A percentile compares a stretch with the other conserved stretches of the same genome.
phyloP scores from a whole-genome alignment of 164 flowering plant genomes.

The Sextonia rubra region DNA sequence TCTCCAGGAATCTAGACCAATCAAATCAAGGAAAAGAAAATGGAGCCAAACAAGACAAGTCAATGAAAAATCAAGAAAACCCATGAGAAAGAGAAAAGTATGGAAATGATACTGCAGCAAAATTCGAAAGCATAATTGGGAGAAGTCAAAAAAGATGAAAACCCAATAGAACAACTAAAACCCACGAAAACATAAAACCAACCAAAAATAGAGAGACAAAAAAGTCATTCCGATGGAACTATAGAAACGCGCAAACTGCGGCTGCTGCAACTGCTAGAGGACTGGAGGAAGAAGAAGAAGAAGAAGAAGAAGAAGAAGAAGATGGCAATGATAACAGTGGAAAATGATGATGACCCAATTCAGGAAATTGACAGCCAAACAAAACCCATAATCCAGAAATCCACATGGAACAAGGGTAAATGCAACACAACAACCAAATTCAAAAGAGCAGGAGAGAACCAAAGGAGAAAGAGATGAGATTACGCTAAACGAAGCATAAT shows the following conservation, averaged over 20 bases:
- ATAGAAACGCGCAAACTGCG: too few species aligned
- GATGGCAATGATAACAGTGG: background rate
- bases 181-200: too few species aligned
- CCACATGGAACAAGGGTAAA: background rate
- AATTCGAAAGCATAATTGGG: too few species aligned
- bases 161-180: too few species aligned
- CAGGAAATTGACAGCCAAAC: background rate
- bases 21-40: background rate
- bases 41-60: background rate
- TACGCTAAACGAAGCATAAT: constrained; percentile 99
- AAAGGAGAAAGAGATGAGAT: background rate
- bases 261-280: too few species aligned
- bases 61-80: too few species aligned
- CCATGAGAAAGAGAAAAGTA: too few species aligned
- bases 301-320: background rate
- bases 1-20: too few species aligned
- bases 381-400: background rate
- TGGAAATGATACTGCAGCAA: background rate
- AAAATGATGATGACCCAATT: too few species aligned
- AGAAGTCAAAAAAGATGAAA: too few species aligned
- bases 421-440: background rate
- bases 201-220: too few species aligned
- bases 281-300: background rate
- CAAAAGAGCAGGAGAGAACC: background rate
- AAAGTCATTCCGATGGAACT: too few species aligned